phyloP scores from a whole-genome alignment of 1,139 yeast genomes.

The Yamadazyma aaseri region DNA sequence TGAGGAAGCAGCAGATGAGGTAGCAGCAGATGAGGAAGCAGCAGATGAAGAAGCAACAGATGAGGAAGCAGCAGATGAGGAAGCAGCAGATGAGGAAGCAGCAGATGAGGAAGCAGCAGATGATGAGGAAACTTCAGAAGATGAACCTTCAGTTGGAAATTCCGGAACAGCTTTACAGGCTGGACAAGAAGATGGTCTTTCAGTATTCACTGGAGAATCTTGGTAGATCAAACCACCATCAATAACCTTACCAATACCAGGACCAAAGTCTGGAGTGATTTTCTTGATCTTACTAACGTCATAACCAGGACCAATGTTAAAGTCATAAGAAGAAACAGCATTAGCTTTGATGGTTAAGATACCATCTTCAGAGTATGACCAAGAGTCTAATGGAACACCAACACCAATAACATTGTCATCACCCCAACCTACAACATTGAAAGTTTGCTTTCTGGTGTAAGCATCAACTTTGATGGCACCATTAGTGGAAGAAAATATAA shows the following conservation, averaged over 20 bases:
- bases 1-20: constrained; percentile 1
- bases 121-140: constrained; percentile 9
- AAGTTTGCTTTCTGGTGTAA: constrained; percentile 18
- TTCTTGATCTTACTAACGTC: constrained; percentile 12
- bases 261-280: constrained; percentile 15
- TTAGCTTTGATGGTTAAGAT: constrained; percentile 10
- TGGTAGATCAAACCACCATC: constrained; percentile 15
- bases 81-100: constrained; percentile 4
- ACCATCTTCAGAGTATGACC: constrained; percentile 16
- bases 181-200: constrained; percentile 14
- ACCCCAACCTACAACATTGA: constrained; percentile 31
- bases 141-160: constrained; percentile 8
- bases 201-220: constrained; percentile 13
- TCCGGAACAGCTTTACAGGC: constrained; percentile 10
- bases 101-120: constrained; percentile 4
- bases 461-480: constrained; percentile 13
- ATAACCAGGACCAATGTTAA: constrained; percentile 19
- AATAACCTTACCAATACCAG: constrained; percentile 11
- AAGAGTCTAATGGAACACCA: constrained; percentile 16
- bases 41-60: constrained; percentile 3
- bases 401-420: constrained; percentile 26
- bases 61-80: constrained; percentile 6
- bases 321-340: constrained; percentile 9
- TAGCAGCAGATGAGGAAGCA: constrained; percentile 4
- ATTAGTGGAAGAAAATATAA: constrained; percentile 9